Base-by-base conservation (phyloP, 2,329 filamentous ascomycete species). In the Penicillium glabrum region DNA sequence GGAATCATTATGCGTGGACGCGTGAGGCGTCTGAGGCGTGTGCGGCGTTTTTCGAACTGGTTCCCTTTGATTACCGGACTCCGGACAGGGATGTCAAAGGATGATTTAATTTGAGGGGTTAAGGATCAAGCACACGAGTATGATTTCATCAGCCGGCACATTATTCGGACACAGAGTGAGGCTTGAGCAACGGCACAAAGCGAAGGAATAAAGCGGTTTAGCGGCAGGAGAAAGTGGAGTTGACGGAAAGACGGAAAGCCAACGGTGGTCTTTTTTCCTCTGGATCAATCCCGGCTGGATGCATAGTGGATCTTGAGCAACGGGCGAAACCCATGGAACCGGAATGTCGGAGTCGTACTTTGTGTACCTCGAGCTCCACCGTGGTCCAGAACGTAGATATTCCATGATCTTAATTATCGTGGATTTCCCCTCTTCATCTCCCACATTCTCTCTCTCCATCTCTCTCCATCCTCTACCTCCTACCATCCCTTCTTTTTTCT, bases 191-290 rank as follows among this genome's bases (percentile, higher is more conserved):
- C 19, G 19, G 19, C 33, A 53, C 44, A 52, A 56, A 56, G 54
- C 44, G 54, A 56, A 45, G 26, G 33, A 23, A 27, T 14, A 49
- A 56, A 52, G 47, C 37, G 44, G 48, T 24, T 59, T 59, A 59
- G 56, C 44, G 43, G 31, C 13, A 50, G 44, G 54, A 35, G 9
- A 14, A 46, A 61, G 58, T 58, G 63, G 60, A 39, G 44, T 51
- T 54, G 27, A 53, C 53, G 52, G 46, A 61, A 59, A 51, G 35
- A 50, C 48, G 61, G 61, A 58, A 59, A 56, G 33, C 56, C 62
- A 65, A 65, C 63, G 59, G 62, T 57, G 59, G 62, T 56, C 54
- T 49, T 53, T 60, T 56, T n/a, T n/a, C 53, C 53, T 23, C 21
- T 23, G n/a, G n/a, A 19, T 23, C 29, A 41, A 46, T 48, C 41